These are phyloP conservation scores for Lavandula angustifolia DNA, from an alignment of 257 asterid genomes.

Conservation along the genomic window DNA sequence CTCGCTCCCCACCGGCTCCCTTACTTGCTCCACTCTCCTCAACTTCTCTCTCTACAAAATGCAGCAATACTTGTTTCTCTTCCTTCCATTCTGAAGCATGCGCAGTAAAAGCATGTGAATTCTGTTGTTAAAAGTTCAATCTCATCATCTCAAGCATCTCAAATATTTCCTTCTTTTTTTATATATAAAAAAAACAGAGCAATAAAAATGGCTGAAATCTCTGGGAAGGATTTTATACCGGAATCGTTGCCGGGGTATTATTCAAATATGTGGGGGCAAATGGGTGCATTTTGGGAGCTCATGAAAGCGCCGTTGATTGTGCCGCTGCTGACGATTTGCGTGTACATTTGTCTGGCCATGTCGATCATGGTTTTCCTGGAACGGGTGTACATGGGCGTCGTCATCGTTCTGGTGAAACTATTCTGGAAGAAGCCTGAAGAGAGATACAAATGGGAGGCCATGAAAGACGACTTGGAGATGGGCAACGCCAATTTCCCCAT, in stretches of 20 bases:
- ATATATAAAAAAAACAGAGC: background rate
- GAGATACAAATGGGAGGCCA: conserved; percentile 75
- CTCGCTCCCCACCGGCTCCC: conserved; percentile 39
- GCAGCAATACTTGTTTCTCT: conserved; percentile 46
- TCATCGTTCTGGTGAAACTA: conserved; percentile 71
- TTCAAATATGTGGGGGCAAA: conserved; percentile 54
- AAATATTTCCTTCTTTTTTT: conserved; percentile 35
- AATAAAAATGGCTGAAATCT: conserved; percentile 56
- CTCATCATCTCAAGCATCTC: too few relatives aligned
- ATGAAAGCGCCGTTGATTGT: conserved; percentile 78
- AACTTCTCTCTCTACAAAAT: conserved; percentile 41
- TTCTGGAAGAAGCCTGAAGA: conserved; percentile 86
- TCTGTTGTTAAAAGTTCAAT: too few relatives aligned
- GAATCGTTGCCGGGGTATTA: conserved; percentile 63
- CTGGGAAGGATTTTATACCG: conserved; percentile 51
- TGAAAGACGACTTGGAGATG: conserved; percentile 69
- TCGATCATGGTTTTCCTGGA: conserved; percentile 86
- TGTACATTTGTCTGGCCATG: conserved; percentile 78
- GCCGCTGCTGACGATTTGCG: conserved; percentile 62
- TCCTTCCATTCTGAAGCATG: conserved; percentile 37
- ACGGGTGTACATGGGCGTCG: conserved; percentile 91
- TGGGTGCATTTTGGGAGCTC: conserved; percentile 80
- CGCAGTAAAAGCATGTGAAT: too few relatives aligned
- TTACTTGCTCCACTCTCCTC: conserved; percentile 50
- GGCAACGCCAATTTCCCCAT: conserved; percentile 47